Evolutionary conservation across 805 yeast species (phyloP), one percentile per base, ranked within the genome.

Genomic region (Aciculoconidium aculeatum): DNA sequence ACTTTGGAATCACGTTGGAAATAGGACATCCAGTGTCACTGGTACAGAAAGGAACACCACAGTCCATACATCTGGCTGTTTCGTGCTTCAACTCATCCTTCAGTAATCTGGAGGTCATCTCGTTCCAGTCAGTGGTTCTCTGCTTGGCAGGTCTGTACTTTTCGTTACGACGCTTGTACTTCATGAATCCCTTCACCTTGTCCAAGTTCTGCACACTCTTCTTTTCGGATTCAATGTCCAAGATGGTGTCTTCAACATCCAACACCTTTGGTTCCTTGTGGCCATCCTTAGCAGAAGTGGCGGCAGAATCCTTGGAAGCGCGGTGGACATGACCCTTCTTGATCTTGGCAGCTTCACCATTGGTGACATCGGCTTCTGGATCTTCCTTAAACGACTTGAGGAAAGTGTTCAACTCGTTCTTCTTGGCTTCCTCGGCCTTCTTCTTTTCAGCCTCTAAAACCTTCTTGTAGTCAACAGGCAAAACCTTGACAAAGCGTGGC

Each of bases 11-110:
- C 46, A 90, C 79, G 62, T 90, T 90, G 31, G 96, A 87, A 43
- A 90, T 82, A 31, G 98, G 98, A 67, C 98, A 90, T 36, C 98
- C 98, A 24, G 95, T 83, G 58, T 90, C 97, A 27, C 95, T 81
- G 51, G 90, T 94, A 70, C 98, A 90, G 76, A 90, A 90, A 35
- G 98, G 98, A 47, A 92, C 94, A 69, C 98, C 98, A 70, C 98
- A 90, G 63, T 90, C 97, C 95, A 92, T 90, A 72, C 98, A 90
- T 61, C 98, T 77, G 10, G 97, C 96, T 35, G 97, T 84, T 67
- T 90, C 96, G 55, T 72, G 75, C 55, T 78, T 75, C 50, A 90
- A 79, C 44, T 92, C 97, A 30, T 82, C 87, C 60, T 84, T 82
- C 34, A 86, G 67, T 45, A 90, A 68, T 32, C 95, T 75, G 9